Evolutionary conservation across 2,329 filamentous ascomycete species (phyloP).

Genomic region (Ceratocystis alfenasii): DNA sequence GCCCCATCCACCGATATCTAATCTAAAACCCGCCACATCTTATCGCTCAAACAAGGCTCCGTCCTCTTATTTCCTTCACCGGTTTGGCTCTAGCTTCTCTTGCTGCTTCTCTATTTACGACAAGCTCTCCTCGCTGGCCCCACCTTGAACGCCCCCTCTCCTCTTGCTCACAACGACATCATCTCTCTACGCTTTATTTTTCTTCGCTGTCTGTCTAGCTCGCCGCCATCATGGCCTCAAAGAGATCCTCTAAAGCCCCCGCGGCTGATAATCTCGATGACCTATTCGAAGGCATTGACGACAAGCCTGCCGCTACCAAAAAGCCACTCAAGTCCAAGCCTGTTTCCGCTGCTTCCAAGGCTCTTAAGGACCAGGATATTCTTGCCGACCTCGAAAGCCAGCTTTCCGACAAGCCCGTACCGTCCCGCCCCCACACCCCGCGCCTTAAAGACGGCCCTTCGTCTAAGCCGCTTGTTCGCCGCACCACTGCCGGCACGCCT

Average conservation of each 20-base stretch:
- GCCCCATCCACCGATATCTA: neutral
- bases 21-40: neutral
- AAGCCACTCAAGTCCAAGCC: constrained; percentile 38
- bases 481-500: constrained; percentile 27
- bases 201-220: constrained; percentile 9
- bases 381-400: constrained; percentile 70
- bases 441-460: constrained; percentile 47
- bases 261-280: constrained; percentile 49
- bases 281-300: constrained; percentile 51
- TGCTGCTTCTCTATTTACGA: neutral
- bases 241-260: constrained; percentile 44
- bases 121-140: neutral
- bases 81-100: no score
- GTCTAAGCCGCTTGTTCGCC: constrained; percentile 54
- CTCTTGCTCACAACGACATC: constrained; percentile 11
- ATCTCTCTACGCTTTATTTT: constrained; percentile 17
- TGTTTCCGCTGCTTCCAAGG: constrained; percentile 39
- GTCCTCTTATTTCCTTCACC: neutral
- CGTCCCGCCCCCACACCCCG: constrained; percentile 72
- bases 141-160: neutral
- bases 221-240: constrained; percentile 43
- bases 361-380: constrained; percentile 54
- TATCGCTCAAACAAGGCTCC: constrained; percentile 1
- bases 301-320: constrained; percentile 37
- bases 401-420: constrained; percentile 58